These are phyloP conservation scores for Ceratocystis ficicola DNA, from an alignment of 2,329 filamentous ascomycete species.

Conservation along the genomic window DNA sequence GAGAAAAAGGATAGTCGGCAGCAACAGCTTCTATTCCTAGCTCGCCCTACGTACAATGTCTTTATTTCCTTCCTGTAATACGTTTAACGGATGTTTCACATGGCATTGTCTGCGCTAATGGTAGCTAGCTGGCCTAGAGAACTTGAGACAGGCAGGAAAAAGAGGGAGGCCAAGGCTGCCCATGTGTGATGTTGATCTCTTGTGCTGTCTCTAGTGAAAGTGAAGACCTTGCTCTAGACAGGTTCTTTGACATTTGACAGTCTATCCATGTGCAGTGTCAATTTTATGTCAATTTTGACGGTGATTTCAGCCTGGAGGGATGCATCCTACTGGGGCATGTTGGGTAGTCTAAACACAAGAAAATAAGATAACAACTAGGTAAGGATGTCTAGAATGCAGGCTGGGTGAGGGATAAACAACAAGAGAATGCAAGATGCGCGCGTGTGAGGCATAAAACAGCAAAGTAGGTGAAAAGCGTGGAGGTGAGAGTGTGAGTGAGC, in stretches of 20 bases:
- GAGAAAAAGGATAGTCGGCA: too few relatives aligned
- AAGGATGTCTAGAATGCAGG: background rate
- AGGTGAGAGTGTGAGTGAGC: background rate
- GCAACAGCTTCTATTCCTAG: too few relatives aligned
- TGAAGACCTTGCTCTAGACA: background rate
- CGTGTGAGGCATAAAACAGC: background rate
- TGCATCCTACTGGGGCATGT: background rate
- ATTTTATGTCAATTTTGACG: constrained; percentile 6
- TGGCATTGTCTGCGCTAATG: background rate
- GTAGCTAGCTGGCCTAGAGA: background rate
- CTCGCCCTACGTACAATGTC: too few relatives aligned
- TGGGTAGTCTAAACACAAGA: background rate
- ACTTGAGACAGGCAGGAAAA: background rate
- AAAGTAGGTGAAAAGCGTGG: background rate
- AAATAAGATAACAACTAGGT: background rate
- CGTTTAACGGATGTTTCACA: background rate
- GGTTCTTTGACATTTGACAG: background rate
- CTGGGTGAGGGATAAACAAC: background rate
- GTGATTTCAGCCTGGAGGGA: background rate
- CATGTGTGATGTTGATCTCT: background rate
- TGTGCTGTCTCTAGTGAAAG: background rate
- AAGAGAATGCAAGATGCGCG: background rate
- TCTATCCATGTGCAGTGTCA: background rate
- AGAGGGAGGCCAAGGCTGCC: background rate
- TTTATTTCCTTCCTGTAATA: too few relatives aligned